Evolutionary conservation across 164 flowering plant genomes (phyloP).

Genomic region (Nymphaea colorata): DNA sequence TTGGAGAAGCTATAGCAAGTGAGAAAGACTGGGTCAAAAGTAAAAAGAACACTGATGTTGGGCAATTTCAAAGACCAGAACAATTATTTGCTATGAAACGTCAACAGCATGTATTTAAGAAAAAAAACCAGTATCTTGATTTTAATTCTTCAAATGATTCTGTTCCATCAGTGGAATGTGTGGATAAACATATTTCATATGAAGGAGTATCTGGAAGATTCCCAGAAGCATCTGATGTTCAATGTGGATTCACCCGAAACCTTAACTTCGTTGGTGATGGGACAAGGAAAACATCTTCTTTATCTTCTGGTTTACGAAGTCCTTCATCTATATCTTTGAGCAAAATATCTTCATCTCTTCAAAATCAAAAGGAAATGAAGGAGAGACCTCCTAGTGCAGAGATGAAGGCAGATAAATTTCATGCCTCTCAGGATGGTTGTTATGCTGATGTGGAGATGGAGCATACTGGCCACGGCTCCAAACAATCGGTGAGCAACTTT

Average conservation of each 20-base stretch:
- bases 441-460: background rate
- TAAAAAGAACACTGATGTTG: too few relatives aligned
- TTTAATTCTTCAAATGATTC: background rate
- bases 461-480: background rate
- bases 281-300: background rate
- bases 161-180: background rate
- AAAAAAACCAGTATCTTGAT: too few relatives aligned
- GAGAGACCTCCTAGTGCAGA: background rate
- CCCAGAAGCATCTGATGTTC: background rate
- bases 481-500: background rate
- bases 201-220: background rate
- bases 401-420: background rate
- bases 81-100: background rate
- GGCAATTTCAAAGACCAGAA: background rate
- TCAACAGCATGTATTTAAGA: background rate
- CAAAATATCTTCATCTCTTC: background rate
- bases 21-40: background rate
- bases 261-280: background rate
- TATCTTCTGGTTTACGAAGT: background rate
- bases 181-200: background rate
- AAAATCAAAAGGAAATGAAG: background rate
- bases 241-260: background rate
- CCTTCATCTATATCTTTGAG: background rate
- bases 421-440: background rate
- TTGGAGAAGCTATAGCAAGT: conserved; percentile 3